Base-by-base conservation (phyloP, 106 monocot genomes). In the Dendrobium chrysotoxum region DNA sequence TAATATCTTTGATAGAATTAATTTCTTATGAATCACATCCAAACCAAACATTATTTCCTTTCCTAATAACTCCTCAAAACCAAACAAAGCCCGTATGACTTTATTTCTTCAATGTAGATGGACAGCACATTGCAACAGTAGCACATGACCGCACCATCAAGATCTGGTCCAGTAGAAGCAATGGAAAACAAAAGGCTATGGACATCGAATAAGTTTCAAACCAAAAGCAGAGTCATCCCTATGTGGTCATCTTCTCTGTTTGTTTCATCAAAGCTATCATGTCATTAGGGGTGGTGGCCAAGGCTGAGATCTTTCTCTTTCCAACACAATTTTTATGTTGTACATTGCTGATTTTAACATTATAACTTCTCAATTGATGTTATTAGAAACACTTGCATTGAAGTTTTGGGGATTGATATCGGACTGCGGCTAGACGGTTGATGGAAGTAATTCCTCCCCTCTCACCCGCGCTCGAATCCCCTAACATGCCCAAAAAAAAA, bases 91-190 rank as follows among this genome's bases (percentile, higher is more conserved):
- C 8, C 9, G 1, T 25, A 23, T 65, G 25, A 65, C 15, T 1
- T 64, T 0, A 23, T 64, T 64, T 25, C 3, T 8, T 11, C 1
- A 65, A 55, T 79, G 72, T 89, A 99, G 98, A 95, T 86, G 95
- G 99, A 42, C 95, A 95, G 75, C 79, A 84, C 66, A 91, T 99
- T 53, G 99, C 85, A 77, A 93, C 99, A 26, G 99, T 99, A 46
- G 79, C 91, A 9, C 88, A 93, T 73, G 95, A 99, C 55, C 87
- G 88, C 25, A 99, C 99, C 9, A 95, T 99, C 39, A 99, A 95
- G 80, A 86, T 99, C 73, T 99, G 99, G 99, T 81, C 88, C 13
- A 82, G 87, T 16, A 84, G 78, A 77, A 82, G 81, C 67, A 78
- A 78, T 38, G 78, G n/a, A 26, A 84, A 89, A 53, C 87, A 89